These are phyloP conservation scores for Aphanomyces invadans DNA, from an alignment of 352 stramenopile species.

Conservation along the genomic window DNA sequence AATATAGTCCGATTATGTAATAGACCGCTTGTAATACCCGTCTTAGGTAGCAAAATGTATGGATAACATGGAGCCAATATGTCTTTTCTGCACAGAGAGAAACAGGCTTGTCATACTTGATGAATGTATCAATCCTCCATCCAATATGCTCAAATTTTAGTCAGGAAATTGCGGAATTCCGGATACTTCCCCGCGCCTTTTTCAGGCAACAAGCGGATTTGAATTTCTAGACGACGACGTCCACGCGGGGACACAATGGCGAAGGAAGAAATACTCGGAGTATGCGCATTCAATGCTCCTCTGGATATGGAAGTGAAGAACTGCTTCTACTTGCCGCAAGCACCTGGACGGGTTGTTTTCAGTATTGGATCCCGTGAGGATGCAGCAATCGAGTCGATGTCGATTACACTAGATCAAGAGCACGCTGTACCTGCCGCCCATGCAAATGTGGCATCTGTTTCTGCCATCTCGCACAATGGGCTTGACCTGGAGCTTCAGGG, in stretches of 20 bases:
- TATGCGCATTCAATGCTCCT: neutral
- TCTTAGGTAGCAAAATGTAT: too few species aligned
- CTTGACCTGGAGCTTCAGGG: slow-evolving; percentile 15
- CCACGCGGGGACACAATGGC: neutral
- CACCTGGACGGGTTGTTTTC: slow-evolving; percentile 5
- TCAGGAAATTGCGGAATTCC: too few species aligned
- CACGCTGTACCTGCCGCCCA: neutral
- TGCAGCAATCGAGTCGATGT: neutral
- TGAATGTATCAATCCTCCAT: too few species aligned
- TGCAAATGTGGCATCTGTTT: slow-evolving; percentile 6
- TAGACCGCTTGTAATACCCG: too few species aligned
- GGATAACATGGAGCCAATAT: too few species aligned
- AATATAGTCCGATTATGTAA: too few species aligned
- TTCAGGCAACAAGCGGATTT: too few species aligned
- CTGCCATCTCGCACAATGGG: neutral
- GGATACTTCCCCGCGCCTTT: neutral
- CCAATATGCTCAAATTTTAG: too few species aligned
- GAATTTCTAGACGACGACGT: neutral
- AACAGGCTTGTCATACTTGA: too few species aligned
- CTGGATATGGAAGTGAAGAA: neutral
- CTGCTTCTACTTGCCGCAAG: slow-evolving; percentile 5
- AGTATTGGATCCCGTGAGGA: neutral
- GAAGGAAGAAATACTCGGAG: slow-evolving; percentile 6
- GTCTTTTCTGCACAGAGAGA: too few species aligned
- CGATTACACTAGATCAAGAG: neutral